Evolutionary conservation across 1,284 basidiomycete species (phyloP), one percentile per base, ranked within the genome.

Genomic region (Butyriboletus appendiculatus): DNA sequence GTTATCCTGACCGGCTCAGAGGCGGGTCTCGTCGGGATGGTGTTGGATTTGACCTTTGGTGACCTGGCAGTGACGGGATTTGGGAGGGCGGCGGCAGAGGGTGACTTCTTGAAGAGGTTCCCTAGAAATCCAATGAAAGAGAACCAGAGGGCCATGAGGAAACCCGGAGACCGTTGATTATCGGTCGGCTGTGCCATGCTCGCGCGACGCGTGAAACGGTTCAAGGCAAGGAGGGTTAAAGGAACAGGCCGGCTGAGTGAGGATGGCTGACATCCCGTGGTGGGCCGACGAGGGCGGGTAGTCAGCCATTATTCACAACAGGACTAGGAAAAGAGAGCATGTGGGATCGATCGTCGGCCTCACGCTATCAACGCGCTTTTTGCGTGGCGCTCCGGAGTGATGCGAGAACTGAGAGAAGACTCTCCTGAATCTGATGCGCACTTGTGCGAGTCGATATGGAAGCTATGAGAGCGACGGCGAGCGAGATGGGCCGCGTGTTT

Each of bases 101-200:
- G 18, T 22, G 58, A 34, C 37, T 37, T 63, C 12, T 1, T 26
- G 56, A 63, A 63, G 30, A 62, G 30, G 20, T 18, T 32, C 5
- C 33, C 34, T 1, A 66, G 1, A 18, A 63, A 66, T 0, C n/a
- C 28, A 14, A 46, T 1, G 32, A 65, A 15, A 2, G 57, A 18
- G 45, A 39, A 16, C 66, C 63, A 65, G 45, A 65, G 38, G 6
- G 56, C 47, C 24, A 22, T 24, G 51, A 65, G 56, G 15, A 51
- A 45, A 15, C 49, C 48, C 11, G 48, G 50, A 26, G 38, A 24
- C 5, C 26, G 45, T 4, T 51, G 58, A 15, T 22, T 16, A 22
- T 40, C 35, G 16, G 46, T 20, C 5, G 39, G 45, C 15, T 40
- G 56, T 40, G 45, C 12, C 53, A 53, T 53, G 33, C 16, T 51